Base-by-base conservation (phyloP, 2,329 filamentous ascomycete genomes). In the Penicillium sp. region DNA sequence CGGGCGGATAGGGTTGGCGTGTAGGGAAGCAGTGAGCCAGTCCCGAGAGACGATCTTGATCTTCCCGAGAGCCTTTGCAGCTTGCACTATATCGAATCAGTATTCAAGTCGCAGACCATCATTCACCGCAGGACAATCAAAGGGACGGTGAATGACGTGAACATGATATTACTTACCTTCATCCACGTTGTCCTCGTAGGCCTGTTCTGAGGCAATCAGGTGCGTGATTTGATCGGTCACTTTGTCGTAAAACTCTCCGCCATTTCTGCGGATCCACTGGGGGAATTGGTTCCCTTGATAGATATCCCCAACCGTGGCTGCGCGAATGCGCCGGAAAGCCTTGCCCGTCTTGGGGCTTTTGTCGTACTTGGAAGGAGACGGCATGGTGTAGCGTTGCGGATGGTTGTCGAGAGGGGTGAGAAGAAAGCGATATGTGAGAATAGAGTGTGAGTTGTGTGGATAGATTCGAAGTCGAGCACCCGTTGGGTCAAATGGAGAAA, bases 151-250 rank as follows among this genome's bases (percentile, higher is more conserved):
- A 7, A 38, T 22, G n/a, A 22, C 10, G 4, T 45, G n/a, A n/a
- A 19, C 8, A 9, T 60, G 30, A n/a, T 12, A 33, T n/a, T 26
- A 26, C 64, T 54, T 75, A 80, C 82, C 75, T 68, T 78, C 74
- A 53, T 82, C 75, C 62, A 75, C 73, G 1, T 80, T 70, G 7
- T 81, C 76, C 64, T 84, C 83, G 75, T 87, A 93, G 17, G 88
- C 85, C 37, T 87, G 82, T 54, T 84, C 80, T 0, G 86, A 87
- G 58, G 87, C 86, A 24, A 97, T 82, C 0, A 97, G 79, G 76
- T 96, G 92, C 0, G 92, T 96, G 10, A 89, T 86, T 0, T 79
- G 70, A 0, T 81, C 73, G 28, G 81, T 81, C 19, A 92, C 76
- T 0, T 81, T 77, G 1, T 79, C 73, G 0, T 79, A 77, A 72